Evolutionary conservation across 345 rosid genomes (phyloP).

Genomic region (Eucalyptus marginata): DNA sequence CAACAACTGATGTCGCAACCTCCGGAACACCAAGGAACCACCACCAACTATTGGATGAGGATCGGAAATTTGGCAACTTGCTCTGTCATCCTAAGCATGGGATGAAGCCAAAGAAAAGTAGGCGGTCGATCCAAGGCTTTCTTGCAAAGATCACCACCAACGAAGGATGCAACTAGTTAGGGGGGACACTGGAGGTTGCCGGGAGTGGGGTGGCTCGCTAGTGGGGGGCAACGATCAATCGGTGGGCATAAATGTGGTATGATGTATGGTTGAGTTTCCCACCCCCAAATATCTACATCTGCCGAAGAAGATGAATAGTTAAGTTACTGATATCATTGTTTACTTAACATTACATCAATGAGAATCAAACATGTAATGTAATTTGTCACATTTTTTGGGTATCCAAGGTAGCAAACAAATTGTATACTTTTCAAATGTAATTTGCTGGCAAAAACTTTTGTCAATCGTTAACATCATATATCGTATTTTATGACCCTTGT

Average conservation of each 20-base stretch:
- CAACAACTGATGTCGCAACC: too few relatives aligned
- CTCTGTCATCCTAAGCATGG: too few relatives aligned
- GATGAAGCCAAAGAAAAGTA: too few relatives aligned
- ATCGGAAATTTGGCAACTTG: too few relatives aligned
- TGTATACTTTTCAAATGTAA: neutral
- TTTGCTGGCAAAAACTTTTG: neutral
- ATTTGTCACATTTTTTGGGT: neutral
- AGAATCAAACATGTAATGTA: neutral
- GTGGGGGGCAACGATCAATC: too few relatives aligned
- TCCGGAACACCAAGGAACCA: too few relatives aligned
- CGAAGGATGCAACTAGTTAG: too few relatives aligned
- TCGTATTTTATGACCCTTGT: neutral
- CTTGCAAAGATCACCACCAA: too few relatives aligned
- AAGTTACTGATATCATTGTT: neutral
- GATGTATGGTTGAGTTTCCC: conserved; percentile 56
- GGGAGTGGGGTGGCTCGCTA: too few relatives aligned
- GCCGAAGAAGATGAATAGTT: conserved; percentile 9
- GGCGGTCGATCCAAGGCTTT: too few relatives aligned
- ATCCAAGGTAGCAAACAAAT: neutral
- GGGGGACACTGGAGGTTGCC: too few relatives aligned
- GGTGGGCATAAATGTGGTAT: conserved; percentile 45
- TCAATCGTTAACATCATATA: neutral
- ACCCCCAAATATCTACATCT: conserved; percentile 37
- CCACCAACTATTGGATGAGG: too few relatives aligned
- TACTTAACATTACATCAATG: neutral